Evolutionary conservation across 2,329 filamentous ascomycete genomes (phyloP), one percentile per base, ranked within the genome.

Genomic region (Plenodomus lindquistii): DNA sequence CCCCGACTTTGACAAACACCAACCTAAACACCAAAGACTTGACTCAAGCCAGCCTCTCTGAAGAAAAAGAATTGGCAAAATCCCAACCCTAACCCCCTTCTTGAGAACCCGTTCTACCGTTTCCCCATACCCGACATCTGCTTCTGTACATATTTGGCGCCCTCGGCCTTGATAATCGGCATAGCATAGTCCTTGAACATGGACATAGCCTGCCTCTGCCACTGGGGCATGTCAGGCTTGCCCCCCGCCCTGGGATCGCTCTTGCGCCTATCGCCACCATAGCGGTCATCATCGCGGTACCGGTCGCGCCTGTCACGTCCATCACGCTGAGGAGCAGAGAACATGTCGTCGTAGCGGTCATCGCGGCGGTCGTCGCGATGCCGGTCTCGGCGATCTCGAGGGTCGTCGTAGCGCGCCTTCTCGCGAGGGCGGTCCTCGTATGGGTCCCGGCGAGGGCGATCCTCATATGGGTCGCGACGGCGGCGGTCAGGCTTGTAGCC

Each of bases 131-230:
- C 51, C 4, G 59, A 56, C 45, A 67, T 55, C 49, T 70, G 62
- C 56, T 65, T 67, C 21, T 59, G 51, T 13, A 70, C 49, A 36
- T 63, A 66, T 48, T 65, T 69, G 13, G 55, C 57, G 4, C 67
- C 67, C 44, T 70, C 65, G 5, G 55, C 56, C 54, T 70, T 70
- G 54, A 70, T 69, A 5, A 66, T 55, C 0, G 67, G 67, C 20
- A 70, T 44, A 2, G 67, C 67, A 35, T 70, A 70, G 11, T 63
- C 51, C 37, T 59, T 66, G 48, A 70, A 70, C 60, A 69, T 62
- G 40, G 53, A 49, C 55, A 66, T 55, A 1, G 65, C 67, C 45
- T 70, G 57, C 31, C 53, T 58, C 55, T 70, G 63, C 67, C 67
- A 70, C 39, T 64, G 54, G 0, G 57, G 60, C 45, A 59, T 54